Evolutionary conservation across 2,329 filamentous ascomycete species (phyloP).

Genomic region (Aaosphaeria pasadenensis): DNA sequence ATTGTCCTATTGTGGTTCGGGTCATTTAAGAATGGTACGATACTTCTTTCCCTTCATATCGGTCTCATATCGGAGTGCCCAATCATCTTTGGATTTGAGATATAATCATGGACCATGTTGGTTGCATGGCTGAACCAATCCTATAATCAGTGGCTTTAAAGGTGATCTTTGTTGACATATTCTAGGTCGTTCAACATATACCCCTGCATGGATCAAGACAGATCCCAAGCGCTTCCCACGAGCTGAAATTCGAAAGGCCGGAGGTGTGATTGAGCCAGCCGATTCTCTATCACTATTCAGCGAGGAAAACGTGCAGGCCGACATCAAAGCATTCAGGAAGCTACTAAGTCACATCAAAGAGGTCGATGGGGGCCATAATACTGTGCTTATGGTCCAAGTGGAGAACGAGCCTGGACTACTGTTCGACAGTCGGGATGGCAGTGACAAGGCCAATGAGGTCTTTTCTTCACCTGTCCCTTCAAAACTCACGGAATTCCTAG

Average conservation of each 20-base stretch:
- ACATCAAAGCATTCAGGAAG: slow-evolving; percentile 33
- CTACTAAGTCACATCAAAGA: slow-evolving; percentile 39
- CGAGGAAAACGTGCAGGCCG: slow-evolving; percentile 25
- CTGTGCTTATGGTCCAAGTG: slow-evolving; percentile 55
- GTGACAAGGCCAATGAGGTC: slow-evolving; percentile 34
- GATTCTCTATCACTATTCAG: slow-evolving; percentile 39
- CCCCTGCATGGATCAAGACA: slow-evolving; percentile 39
- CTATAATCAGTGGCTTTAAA: too few species aligned
- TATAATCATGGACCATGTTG: neutral
- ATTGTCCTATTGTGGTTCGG: slow-evolving; percentile 44
- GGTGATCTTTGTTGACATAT: neutral
- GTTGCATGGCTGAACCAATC: neutral
- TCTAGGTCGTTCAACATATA: slow-evolving; percentile 37
- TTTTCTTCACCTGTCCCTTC: slow-evolving; percentile 24
- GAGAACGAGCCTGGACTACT: slow-evolving; percentile 53
- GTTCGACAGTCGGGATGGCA: slow-evolving; percentile 51
- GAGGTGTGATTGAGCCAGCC: slow-evolving; percentile 19
- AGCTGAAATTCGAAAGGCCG: slow-evolving; percentile 22
- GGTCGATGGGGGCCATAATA: slow-evolving; percentile 44
- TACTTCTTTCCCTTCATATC: neutral
- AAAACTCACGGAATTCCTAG: neutral
- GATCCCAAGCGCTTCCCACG: slow-evolving; percentile 29
- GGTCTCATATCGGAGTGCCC: too few species aligned
- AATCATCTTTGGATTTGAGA: too few species aligned
- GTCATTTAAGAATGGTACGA: slow-evolving; percentile 42